Evolutionary conservation across 768 basidiomycete species (phyloP), one percentile per base, ranked within the genome.

Genomic region (Russula brevipes): DNA sequence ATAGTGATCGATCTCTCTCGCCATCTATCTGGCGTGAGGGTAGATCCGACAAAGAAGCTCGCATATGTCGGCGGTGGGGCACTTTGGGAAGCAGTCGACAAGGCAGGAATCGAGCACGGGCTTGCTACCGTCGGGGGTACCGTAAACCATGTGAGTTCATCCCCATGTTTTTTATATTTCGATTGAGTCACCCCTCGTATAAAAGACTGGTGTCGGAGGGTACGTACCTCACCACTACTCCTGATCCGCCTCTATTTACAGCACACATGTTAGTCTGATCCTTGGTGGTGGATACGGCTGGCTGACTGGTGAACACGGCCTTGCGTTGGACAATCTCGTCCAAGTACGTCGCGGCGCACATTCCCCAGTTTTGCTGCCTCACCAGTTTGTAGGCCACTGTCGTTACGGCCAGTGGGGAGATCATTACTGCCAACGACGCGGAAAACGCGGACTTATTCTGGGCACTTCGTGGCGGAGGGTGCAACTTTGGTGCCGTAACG

Each of bases 1-100:
- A 63, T 84, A 57, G 81, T 83, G n/a, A 78, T 84, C 54, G 82
- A 83, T 69, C 74, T 82, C 9, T 78, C 77, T 35, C 73, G 76
- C 8, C 71, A 80, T 59, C 36, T 83, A 42, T 76, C 72, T 54
- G 61, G 61, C 0, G 80, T 76, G 6, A 67, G 67, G 16, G 73
- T 83, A 44, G 77, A 81, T 64, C 69, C 73, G 14, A 73, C 72
- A 17, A 70, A 72, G 55, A 73, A 72, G 54, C 62, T 77, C 4
- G 78, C 73, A 3, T 73, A 76, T 59, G 77, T 81, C 16, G 78
- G 76, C 4, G 82, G 81, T 30, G 82, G 82, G 8, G 76, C 80
- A 10, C 52, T 77, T 4, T 82, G 81, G 81, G 75, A 73, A 56
- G 70, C 73, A 17, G 81, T 84, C 33, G 82, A 84, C 61, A 71